Percentiles rank a stretch among this genome's conserved stretches.
Evolutionary conservation across 805 yeast species (phyloP).

Genomic region (Wickerhamiella shivajii): DNA sequence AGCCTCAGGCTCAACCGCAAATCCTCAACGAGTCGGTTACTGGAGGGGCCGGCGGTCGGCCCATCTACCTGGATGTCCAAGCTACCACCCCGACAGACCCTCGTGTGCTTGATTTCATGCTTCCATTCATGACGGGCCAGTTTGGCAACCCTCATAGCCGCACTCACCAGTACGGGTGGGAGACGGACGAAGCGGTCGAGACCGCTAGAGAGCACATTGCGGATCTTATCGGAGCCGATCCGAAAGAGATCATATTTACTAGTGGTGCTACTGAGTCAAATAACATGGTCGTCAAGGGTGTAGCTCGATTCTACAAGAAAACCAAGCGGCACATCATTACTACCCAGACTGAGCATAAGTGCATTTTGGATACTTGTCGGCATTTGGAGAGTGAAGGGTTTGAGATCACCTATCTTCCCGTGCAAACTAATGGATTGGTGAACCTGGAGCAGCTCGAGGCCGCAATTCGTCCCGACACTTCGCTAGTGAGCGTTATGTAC

Average conservation of each 20-base stretch:
- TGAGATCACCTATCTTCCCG: slow-evolving; percentile 88
- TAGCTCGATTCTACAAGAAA: slow-evolving; percentile 79
- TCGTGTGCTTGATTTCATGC: slow-evolving; percentile 47
- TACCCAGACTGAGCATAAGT: slow-evolving; percentile 93
- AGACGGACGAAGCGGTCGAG: slow-evolving; percentile 85
- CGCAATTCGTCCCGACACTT: slow-evolving; percentile 82
- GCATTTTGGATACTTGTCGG: slow-evolving; percentile 94
- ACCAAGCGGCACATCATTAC: slow-evolving; percentile 91
- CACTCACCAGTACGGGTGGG: slow-evolving; percentile 98
- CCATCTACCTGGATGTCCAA: slow-evolving; percentile 93
- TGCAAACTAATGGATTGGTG: slow-evolving; percentile 64
- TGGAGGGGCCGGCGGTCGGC: slow-evolving; percentile 36
- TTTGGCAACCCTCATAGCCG: slow-evolving; percentile 97
- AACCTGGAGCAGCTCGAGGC: slow-evolving; percentile 61
- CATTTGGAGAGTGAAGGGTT: slow-evolving; percentile 93
- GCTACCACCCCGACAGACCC: slow-evolving; percentile 99
- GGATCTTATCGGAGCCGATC: slow-evolving; percentile 73
- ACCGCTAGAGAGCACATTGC: slow-evolving; percentile 75
- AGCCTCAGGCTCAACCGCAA: slow-evolving; percentile 3
- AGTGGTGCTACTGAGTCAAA: slow-evolving; percentile 97
- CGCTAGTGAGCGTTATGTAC: slow-evolving; percentile 85
- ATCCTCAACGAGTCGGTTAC: slow-evolving; percentile 5
- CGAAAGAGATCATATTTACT: slow-evolving; percentile 92
- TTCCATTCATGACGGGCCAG: slow-evolving; percentile 49
- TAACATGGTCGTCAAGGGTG: slow-evolving; percentile 91